Evolutionary conservation across 176 grass and related monocot genomes (phyloP).

Genomic region (Poa pratensis): DNA sequence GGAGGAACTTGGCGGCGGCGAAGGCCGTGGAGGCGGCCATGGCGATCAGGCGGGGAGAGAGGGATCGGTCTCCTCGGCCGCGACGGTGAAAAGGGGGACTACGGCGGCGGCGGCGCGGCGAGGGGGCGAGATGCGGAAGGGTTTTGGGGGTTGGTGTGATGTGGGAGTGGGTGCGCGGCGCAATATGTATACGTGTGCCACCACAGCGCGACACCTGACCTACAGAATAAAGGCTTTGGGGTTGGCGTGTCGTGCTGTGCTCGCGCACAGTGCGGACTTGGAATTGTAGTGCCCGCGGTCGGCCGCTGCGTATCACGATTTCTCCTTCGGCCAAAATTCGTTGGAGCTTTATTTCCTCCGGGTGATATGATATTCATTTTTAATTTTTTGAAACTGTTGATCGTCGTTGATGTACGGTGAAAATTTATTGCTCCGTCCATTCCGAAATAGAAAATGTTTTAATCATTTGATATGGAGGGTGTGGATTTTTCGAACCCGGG

Average conservation of each 20-base stretch:
- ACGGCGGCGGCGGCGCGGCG: slow-evolving; percentile 34
- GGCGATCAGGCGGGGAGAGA: slow-evolving; percentile 24
- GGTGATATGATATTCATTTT: too few species aligned
- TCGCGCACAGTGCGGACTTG: background rate
- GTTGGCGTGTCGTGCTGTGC: background rate
- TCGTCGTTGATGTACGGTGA: too few species aligned
- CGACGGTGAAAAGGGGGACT: background rate
- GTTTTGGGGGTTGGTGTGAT: slow-evolving; percentile 43
- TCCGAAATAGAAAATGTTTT: too few species aligned
- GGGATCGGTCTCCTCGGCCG: background rate
- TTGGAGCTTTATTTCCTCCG: too few species aligned
- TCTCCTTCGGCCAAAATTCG: background rate
- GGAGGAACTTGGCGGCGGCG: slow-evolving; percentile 45
- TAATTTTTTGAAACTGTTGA: too few species aligned
- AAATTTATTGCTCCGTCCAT: too few species aligned
- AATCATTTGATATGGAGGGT: too few species aligned
- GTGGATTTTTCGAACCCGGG: too few species aligned
- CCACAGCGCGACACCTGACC: slow-evolving; percentile 15
- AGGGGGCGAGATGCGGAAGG: slow-evolving; percentile 8
- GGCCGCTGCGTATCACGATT: background rate
- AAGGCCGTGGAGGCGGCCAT: slow-evolving; percentile 70
- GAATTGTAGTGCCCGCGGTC: background rate
- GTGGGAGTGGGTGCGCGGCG: background rate
- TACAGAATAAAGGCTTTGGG: background rate
- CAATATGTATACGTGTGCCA: slow-evolving; percentile 8